These are phyloP conservation scores for Lasiodiplodia sp. DNA, from an alignment of 2,329 filamentous ascomycete species.

Conservation along the genomic window DNA sequence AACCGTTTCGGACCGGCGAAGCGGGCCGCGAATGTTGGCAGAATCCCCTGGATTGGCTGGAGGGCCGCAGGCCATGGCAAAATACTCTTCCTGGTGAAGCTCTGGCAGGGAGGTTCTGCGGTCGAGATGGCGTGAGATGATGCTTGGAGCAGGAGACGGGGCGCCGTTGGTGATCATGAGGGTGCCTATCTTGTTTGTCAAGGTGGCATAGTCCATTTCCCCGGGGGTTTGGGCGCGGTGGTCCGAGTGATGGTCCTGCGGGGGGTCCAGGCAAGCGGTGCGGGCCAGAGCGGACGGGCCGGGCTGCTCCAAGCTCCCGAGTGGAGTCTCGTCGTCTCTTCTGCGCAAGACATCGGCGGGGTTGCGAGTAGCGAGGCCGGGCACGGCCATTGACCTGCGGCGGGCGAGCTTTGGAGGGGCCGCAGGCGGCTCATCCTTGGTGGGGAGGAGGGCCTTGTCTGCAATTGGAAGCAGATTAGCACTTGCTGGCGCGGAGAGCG, in stretches of 20 bases:
- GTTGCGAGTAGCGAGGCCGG: constrained; percentile 48
- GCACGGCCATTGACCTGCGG: constrained; percentile 50
- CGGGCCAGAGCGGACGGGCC: constrained; percentile 37
- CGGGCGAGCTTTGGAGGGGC: constrained; percentile 37
- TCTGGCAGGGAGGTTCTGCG: constrained; percentile 26
- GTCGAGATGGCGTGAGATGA: constrained; percentile 32
- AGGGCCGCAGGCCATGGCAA: not conserved
- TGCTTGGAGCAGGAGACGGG: constrained; percentile 53
- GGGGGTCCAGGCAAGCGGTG: constrained; percentile 36
- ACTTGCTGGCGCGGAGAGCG: not conserved
- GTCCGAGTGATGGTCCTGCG: constrained; percentile 40
- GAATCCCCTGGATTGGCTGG: not conserved
- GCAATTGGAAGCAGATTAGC: not conserved
- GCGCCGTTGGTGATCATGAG: constrained; percentile 57
- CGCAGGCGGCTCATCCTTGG: constrained; percentile 32
- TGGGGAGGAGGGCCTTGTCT: constrained; percentile 33
- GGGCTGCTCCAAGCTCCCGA: constrained; percentile 42
- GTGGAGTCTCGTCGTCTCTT: constrained; percentile 42
- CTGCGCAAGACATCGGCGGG: constrained; percentile 44
- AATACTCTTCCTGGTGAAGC: constrained; percentile 9
- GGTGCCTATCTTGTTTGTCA: constrained; percentile 52
- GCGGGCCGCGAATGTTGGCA: not conserved
- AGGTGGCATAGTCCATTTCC: constrained; percentile 52
- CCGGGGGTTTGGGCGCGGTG: constrained; percentile 49
- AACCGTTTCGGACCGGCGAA: constrained; percentile 5